Percentiles rank a stretch among this genome's conserved stretches.
Evolutionary conservation across 306 rosid species (phyloP).

Genomic region (Citrullus colocynthis): DNA sequence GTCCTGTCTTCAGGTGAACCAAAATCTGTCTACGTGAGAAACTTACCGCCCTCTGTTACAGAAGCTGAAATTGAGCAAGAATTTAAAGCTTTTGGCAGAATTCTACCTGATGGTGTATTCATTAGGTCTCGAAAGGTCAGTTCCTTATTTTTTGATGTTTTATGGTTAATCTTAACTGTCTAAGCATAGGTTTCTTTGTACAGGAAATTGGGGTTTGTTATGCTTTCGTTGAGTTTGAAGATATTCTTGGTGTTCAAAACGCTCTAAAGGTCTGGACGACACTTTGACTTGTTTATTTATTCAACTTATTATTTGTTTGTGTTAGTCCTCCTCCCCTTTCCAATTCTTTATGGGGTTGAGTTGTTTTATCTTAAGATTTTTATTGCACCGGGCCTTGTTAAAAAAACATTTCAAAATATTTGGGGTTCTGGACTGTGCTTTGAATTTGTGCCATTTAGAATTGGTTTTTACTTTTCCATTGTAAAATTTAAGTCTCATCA

Average conservation of each 20-base stretch:
- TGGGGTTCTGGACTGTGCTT: background rate
- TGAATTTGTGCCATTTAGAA: background rate
- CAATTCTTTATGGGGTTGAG: background rate
- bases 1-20: constrained; percentile 51
- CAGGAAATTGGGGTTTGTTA: constrained; percentile 97
- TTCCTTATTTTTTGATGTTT: background rate
- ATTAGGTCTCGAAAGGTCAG: constrained; percentile 69
- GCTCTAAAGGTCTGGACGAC: constrained; percentile 58
- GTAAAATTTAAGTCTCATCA: background rate
- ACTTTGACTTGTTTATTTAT: background rate
- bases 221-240: constrained; percentile 96
- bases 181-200: constrained; percentile 16
- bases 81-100: constrained; percentile 69
- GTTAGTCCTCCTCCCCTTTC: background rate
- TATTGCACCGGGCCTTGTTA: background rate
- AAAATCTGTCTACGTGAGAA: constrained; percentile 83
- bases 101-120: constrained; percentile 72
- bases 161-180: background rate
- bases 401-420: background rate
- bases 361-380: background rate
- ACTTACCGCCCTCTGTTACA: constrained; percentile 67
- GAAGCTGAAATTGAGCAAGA: constrained; percentile 72
- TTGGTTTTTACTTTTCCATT: background rate
- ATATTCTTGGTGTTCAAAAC: constrained; percentile 62
- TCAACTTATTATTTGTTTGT: background rate